Evolutionary conservation across 2,329 filamentous ascomycete species (phyloP), one percentile per base, ranked within the genome.

Genomic region (Calonectria ilicicola): DNA sequence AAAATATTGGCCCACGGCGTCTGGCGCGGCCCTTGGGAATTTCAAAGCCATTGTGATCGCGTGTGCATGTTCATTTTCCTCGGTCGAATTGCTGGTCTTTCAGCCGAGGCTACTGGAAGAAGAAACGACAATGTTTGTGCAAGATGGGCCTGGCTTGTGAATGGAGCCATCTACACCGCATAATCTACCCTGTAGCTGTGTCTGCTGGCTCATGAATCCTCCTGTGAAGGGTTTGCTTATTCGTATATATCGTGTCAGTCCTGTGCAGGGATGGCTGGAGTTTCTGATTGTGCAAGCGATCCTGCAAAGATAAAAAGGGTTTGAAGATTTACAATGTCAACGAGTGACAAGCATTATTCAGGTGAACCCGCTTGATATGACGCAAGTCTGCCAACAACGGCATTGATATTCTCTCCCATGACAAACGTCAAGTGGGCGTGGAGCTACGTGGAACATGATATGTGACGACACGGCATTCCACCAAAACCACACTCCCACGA

Each of bases 21-120:
- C 65, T 68, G 46, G 40, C 65, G 51, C 51, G 29, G 42, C 40
- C 23, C 10, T 49, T 62, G 65, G 19, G 42, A 68, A 68, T 68
- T 68, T 68, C 65, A 68, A 62, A 68, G 8, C 15, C 19, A 29
- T 38, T 32, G 40, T 38, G 12, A 7, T 58, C 53, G 42, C 19
- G n/a, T 38, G n/a, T 14, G 17, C 27, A n/a, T 46, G n/a, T 23
- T 10, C 17, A 27, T 46, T 23, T 19, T 47, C 38, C 38, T 23
- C 38, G 35, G 35, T 62, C 56, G 17, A 8, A 21, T 23, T 44
- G 21, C 21, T 38, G 21, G 56, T n/a, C 51, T 8, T 29, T 21
- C 51, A 58, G 51, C 51, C 51, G 51, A 58, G 51, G 51, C 51
- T 35, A 35, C 32, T 38, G 17, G 14, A 3, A 32, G 4, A 32